A percentile compares a stretch with the other conserved stretches of the same genome.
phyloP scores from a whole-genome alignment of 78 protist species.

The Trichosphaerium sp. region DNA sequence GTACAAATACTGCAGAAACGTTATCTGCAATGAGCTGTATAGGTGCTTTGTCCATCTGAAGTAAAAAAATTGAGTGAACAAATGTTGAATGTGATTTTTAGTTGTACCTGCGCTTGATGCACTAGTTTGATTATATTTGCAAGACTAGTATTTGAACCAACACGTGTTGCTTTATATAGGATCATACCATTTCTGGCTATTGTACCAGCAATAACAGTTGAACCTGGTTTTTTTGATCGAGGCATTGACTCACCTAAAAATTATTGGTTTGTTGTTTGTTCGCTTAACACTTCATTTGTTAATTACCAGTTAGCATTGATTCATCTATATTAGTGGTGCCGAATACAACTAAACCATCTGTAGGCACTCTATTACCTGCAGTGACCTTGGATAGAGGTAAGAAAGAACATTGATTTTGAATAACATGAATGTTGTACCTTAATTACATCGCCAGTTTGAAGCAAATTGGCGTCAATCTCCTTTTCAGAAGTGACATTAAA shows the following conservation, averaged over 20 bases:
- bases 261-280: neutral
- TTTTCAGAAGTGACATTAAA: constrained; percentile 12
- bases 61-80: neutral
- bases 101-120: constrained; percentile 76
- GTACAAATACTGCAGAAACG: constrained; percentile 74
- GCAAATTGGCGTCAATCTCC: constrained; percentile 33
- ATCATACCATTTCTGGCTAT: constrained; percentile 50
- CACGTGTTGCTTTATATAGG: constrained; percentile 37
- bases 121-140: constrained; percentile 74
- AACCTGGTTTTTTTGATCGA: constrained; percentile 47
- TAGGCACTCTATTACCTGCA: constrained; percentile 37
- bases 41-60: constrained; percentile 48
- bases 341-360: constrained; percentile 53
- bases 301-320: constrained; percentile 71
- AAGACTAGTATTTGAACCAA: constrained; percentile 70
- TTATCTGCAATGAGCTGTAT: constrained; percentile 67
- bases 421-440: constrained; percentile 68
- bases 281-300: too few species aligned
- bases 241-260: constrained; percentile 75
- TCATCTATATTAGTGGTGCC: constrained; percentile 70
- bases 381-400: constrained; percentile 14
- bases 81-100: constrained; percentile 48
- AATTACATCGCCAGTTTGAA: constrained; percentile 61
- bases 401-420: neutral
- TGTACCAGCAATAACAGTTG: constrained; percentile 83